Percentiles rank a stretch among this genome's conserved stretches.
These are phyloP conservation scores for Gynandropsis gynandra DNA, from an alignment of 345 rosid genomes.

Conservation along the genomic window DNA sequence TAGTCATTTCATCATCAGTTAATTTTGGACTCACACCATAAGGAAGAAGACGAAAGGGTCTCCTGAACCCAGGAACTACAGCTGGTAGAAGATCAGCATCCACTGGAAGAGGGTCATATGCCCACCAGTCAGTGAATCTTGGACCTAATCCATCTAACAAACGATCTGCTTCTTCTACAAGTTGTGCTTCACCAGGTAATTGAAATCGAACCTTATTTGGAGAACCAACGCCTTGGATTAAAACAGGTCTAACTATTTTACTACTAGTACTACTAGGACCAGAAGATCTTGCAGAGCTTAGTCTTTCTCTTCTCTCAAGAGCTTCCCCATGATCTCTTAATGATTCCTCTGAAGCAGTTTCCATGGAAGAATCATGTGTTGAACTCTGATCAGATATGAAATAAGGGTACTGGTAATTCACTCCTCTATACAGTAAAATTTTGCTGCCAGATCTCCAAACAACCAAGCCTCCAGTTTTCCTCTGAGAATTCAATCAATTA, in stretches of 20 bases:
- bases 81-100: slow-evolving; percentile 94
- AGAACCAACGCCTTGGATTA: slow-evolving; percentile 64
- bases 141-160: slow-evolving; percentile 90
- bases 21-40: slow-evolving; percentile 68
- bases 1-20: slow-evolving; percentile 91
- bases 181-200: slow-evolving; percentile 66
- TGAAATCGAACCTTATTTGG: slow-evolving; percentile 72
- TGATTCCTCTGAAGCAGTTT: slow-evolving; percentile 23
- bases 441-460: slow-evolving; percentile 94
- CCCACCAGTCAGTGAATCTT: slow-evolving; percentile 91
- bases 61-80: slow-evolving; percentile 58
- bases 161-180: slow-evolving; percentile 66
- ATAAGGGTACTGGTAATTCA: slow-evolving; percentile 73
- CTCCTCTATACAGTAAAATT: slow-evolving; percentile 75
- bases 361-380: slow-evolving; percentile 24
- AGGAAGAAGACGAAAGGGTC: slow-evolving; percentile 94
- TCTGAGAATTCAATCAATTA: slow-evolving; percentile 36
- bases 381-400: slow-evolving; percentile 39
- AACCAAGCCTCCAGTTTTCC: slow-evolving; percentile 91
- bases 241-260: slow-evolving; percentile 26
- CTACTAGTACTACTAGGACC: slow-evolving; percentile 20
- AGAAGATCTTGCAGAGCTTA: slow-evolving; percentile 22
- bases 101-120: slow-evolving; percentile 82
- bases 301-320: slow-evolving; percentile 24
- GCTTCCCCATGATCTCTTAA: slow-evolving; percentile 22